Conservation (phyloP, 768 basidiomycete genomes). For the Mrakia frigida region DNA sequence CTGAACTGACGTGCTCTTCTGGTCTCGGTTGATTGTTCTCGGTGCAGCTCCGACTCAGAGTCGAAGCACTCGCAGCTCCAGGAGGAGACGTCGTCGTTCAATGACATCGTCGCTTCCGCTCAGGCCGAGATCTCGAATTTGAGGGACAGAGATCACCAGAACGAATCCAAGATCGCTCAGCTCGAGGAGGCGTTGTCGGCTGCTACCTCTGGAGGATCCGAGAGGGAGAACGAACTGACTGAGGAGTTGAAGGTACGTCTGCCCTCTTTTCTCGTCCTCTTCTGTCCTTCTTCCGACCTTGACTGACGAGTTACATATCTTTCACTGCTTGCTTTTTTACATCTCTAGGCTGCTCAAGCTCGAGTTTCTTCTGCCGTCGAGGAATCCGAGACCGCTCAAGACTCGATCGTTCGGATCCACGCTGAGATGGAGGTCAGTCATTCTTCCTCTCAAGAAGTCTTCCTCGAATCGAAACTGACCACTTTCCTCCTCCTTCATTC, state of each 20-base stretch:
- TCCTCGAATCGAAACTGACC: too few species aligned
- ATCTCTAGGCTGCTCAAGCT: not conserved
- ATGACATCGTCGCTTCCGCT: not conserved
- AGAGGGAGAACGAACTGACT: not conserved
- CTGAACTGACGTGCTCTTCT: not conserved
- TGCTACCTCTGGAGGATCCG: not conserved
- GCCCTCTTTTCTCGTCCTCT: too few species aligned
- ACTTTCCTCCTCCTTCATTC: not conserved
- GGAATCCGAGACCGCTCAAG: slow-evolving; percentile 10
- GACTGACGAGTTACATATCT: not conserved
- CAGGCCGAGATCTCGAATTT: slow-evolving; percentile 7
- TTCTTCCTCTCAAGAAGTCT: not conserved
- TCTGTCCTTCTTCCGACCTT: too few species aligned
- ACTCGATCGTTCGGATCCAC: not conserved
- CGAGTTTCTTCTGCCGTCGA: not conserved
- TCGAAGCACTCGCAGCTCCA: slow-evolving; percentile 5
- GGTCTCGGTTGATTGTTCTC: too few species aligned
- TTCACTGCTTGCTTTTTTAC: not conserved
- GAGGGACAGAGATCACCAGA: not conserved
- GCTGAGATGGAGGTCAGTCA: slow-evolving; percentile 24
- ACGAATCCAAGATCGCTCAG: not conserved
- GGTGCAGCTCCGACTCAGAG: not conserved
- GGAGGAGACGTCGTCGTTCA: slow-evolving; percentile 2
- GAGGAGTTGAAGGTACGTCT: slow-evolving; percentile 13
- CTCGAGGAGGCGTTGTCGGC: not conserved